Evolutionary conservation across 257 asterid genomes (phyloP), one percentile per base, ranked within the genome.

Genomic region (Solanum habrochaites): DNA sequence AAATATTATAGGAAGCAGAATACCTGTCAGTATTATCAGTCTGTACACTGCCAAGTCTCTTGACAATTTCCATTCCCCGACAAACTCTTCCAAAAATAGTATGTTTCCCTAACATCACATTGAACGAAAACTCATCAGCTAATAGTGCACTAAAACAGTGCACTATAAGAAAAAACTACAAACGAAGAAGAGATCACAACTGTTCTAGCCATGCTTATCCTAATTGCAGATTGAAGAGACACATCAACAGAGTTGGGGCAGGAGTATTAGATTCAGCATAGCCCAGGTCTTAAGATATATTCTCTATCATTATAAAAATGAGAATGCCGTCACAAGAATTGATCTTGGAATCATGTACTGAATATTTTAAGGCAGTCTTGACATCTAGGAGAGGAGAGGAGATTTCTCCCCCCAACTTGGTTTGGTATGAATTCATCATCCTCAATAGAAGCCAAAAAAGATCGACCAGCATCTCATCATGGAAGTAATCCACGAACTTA

Each of bases 31-130:
- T 97, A 92, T 92, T 97, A 87, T 97, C 99, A 87, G 99, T 97
- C 91, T 96, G 99, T 89, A 97, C 98, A 86, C 95, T 96, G 91
- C 99, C 99, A 78, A 97, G 97, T 85, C 98, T 93, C 98, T 96
- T 96, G 90, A 97, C 89, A 77, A 96, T 97, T 91, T 97, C 99
- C 99, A 97, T 97, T 88, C 99, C 98, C 88, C 88, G 93, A 88
- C 96, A 96, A 69, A 95, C 97, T 90, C 99, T 92, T 83, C 99
- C 99, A 87, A 97, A 97, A 90, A 97, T 94, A 23, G 99, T 94
- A 89, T 97, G 99, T 27, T 97, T 97, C 87, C 99, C 99, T 96
- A 73, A 73, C 27, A 73, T 49, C 90, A 32, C 83, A 66, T 67
- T 60, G 69, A 86, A n/a, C 27, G 29, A 82, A 88, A 69, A 6